phyloP scores from a whole-genome alignment of 306 rosid species.

The Sesbania bispinosa region DNA sequence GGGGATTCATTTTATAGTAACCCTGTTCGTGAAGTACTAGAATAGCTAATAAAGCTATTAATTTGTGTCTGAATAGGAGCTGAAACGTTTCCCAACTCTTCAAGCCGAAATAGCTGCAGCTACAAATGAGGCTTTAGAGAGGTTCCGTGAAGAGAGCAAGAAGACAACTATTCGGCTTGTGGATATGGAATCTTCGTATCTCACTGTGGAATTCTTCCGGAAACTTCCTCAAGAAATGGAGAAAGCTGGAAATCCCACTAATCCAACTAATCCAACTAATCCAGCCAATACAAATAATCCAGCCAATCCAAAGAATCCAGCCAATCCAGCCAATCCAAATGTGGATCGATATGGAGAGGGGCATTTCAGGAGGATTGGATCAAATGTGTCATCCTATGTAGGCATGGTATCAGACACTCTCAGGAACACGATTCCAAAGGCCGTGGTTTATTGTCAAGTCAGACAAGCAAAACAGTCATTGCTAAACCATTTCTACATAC shows the following conservation, averaged over 20 bases:
- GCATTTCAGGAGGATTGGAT: conserved; percentile 76
- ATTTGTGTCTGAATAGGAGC: conserved; percentile 52
- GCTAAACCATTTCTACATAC: conserved; percentile 75
- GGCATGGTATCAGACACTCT: conserved; percentile 90
- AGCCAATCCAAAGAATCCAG: conserved; percentile 31
- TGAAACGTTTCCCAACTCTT: conserved; percentile 79
- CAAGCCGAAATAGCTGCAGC: conserved; percentile 90
- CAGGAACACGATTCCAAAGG: conserved; percentile 83
- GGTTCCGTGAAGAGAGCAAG: conserved; percentile 84
- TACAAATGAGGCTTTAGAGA: conserved; percentile 74
- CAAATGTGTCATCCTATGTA: conserved; percentile 81
- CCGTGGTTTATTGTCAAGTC: conserved; percentile 96
- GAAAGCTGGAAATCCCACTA: conserved; percentile 46
- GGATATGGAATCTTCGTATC: conserved; percentile 93
- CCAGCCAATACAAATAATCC: conserved; percentile 31
- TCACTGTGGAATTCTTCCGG: conserved; percentile 97
- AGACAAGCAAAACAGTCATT: conserved; percentile 76
- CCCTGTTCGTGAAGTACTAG: not conserved
- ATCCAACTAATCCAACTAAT: conserved; percentile 25
- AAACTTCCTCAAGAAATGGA: conserved; percentile 91
- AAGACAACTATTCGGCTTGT: conserved; percentile 80
- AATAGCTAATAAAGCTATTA: not conserved
- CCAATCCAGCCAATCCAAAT: conserved; percentile 31
- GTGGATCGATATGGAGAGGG: conserved; percentile 80
- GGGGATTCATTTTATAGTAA: not conserved